phyloP scores from a whole-genome alignment of 192 early-diverging fungal genomes.

The Chytriomyces hyalinus region DNA sequence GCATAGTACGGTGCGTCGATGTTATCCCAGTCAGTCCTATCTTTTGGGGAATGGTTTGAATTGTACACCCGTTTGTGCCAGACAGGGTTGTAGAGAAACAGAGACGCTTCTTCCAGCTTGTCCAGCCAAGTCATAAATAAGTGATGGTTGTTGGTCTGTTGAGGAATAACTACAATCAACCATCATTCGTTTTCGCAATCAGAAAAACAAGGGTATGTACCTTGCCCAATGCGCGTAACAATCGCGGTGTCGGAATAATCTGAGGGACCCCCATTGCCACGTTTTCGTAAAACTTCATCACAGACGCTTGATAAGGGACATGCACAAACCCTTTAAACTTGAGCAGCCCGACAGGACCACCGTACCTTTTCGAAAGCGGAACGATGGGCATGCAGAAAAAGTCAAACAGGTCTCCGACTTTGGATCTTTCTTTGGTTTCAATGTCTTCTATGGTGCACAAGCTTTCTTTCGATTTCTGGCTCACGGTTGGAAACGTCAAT shows the following conservation, averaged over 20 bases:
- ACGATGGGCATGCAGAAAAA: constrained; percentile 29
- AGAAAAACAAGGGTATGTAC: background rate
- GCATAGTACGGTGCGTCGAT: background rate
- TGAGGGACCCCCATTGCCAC: constrained; percentile 27
- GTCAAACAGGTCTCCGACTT: constrained; percentile 14
- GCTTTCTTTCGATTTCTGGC: background rate
- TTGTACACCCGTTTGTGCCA: background rate
- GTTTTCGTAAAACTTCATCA: constrained; percentile 42
- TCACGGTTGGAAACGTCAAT: background rate
- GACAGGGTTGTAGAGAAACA: background rate
- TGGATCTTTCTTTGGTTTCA: background rate
- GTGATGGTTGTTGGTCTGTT: constrained; percentile 34
- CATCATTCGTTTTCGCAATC: background rate
- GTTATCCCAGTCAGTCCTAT: background rate
- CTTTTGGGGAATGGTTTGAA: background rate
- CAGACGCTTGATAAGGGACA: constrained; percentile 30
- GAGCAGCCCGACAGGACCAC: constrained; percentile 19
- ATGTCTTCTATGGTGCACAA: background rate
- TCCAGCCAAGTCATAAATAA: constrained; percentile 25
- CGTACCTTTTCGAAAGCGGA: constrained; percentile 22
- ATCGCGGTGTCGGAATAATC: constrained; percentile 24
- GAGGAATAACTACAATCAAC: background rate
- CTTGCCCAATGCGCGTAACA: constrained; percentile 8
- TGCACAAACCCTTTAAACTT: constrained; percentile 30
- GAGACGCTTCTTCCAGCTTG: constrained; percentile 16